Evolutionary conservation across 306 rosid genomes (phyloP), one percentile per base, ranked within the genome.

Genomic region (Malus sylvestris): DNA sequence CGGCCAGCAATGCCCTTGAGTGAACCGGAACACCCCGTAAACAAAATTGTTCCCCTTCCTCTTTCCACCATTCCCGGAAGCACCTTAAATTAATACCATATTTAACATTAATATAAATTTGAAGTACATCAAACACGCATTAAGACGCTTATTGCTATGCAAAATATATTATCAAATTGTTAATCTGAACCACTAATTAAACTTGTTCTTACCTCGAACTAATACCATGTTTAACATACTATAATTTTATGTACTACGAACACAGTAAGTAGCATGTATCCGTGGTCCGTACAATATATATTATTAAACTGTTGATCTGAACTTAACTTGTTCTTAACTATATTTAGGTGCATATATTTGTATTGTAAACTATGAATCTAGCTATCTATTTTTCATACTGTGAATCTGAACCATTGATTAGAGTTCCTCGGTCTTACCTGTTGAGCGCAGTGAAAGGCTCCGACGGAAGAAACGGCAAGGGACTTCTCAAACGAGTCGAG

Each of bases 381-480:
- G 55, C 20, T 51, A 51, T 51, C 18, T 15, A 15, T 16, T 51
- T 58, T 59, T 59, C n/a, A n/a, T n/a, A n/a, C 42, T 64, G 13
- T 74, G 14, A 61, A 60, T 5, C 1, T 35, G 80, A 49, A 90
- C 91, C 93, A 84, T 67, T 14, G 67, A 62, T 29, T 6, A 62
- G 20, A 3, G 30, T 32, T 13, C n/a, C 18, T 5, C 14, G 2
- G 4, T 2, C 19, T 7, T 68, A 94, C 99, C 90, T 95, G 96
- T 80, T 95, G 99, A 70, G 99, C 91, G 40, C 99, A 95, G 71
- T 85, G 96, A 81, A 95, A 92, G 38, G 99, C 97, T 3, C 97
- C 97, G 5, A 92, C 86, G 15, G 97, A 84, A 7, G 98, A 89
- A 33, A 95, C 97, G 1, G 93, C 96, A 0, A 92, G 86, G 25